Conservation (phyloP, 345 rosid genomes). For the Raphanus sativus region DNA sequence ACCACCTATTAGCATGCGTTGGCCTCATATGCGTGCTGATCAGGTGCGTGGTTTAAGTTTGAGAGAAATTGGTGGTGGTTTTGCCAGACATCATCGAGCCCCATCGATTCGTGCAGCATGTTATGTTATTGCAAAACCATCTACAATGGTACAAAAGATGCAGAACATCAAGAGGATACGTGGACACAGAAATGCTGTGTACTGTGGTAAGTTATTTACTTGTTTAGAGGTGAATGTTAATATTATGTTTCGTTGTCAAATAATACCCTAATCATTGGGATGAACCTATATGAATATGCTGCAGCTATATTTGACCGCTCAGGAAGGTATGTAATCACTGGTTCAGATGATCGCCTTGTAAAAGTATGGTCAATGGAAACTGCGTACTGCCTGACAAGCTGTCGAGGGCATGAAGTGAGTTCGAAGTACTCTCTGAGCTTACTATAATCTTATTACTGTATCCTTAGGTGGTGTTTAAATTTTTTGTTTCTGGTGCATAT, state of each 20-base stretch:
- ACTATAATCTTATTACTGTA: slow-evolving; percentile 14
- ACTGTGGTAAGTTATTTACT: slow-evolving; percentile 69
- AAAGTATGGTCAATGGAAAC: slow-evolving; percentile 99
- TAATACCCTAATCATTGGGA: neutral
- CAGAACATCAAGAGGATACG: slow-evolving; percentile 86
- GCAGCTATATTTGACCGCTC: slow-evolving; percentile 94
- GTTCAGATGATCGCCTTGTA: slow-evolving; percentile 98
- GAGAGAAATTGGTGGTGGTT: slow-evolving; percentile 99
- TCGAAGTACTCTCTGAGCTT: slow-evolving; percentile 17
- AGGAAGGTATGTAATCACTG: slow-evolving; percentile 96
- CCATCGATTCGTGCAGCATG: slow-evolving; percentile 96
- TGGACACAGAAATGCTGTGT: slow-evolving; percentile 97
- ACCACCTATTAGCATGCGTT: slow-evolving; percentile 73
- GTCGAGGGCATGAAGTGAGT: slow-evolving; percentile 99
- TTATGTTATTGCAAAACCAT: slow-evolving; percentile 90
- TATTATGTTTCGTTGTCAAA: neutral
- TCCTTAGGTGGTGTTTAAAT: slow-evolving; percentile 4
- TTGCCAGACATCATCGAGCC: slow-evolving; percentile 88
- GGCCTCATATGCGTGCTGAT: slow-evolving; percentile 95
- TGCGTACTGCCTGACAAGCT: slow-evolving; percentile 97
- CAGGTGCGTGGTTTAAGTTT: slow-evolving; percentile 85
- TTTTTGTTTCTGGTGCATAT: slow-evolving; percentile 32
- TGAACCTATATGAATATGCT: slow-evolving; percentile 38
- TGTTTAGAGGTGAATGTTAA: slow-evolving; percentile 12
- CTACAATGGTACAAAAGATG: slow-evolving; percentile 94